Base-by-base conservation (phyloP, 805 yeast genomes). In the Candida pseudoglaebosa region DNA sequence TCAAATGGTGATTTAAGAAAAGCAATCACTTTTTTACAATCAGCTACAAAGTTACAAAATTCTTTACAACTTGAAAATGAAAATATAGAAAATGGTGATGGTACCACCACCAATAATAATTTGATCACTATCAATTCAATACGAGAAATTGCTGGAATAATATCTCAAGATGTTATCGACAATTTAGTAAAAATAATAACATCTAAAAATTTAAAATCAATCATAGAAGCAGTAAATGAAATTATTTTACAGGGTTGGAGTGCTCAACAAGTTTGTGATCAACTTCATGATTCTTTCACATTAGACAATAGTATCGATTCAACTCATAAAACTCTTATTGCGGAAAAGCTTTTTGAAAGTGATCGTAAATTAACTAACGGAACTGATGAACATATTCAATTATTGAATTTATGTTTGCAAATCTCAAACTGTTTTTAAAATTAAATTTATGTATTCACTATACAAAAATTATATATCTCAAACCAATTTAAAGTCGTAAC, bases 1-100 rank as follows among this genome's bases (percentile, higher is more conserved):
- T 77, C 95, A 14, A 75, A 73, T 39, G 99, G 99, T 41, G 99
- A 93, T 67, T 72, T 93, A 52, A 80, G 99, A 66, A 85, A 82
- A 50, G 95, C 96, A 6, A 90, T 93, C 47, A 93, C 97, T 2
- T 75, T 80, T 41, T 70, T 93, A 32, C 99, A 93, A 62, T 83
- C 93, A 26, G 84, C 95, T 8, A 75, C 88, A 24, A 81, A 77
- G 47, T 61, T 82, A 41, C 70, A 71, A 38, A 60, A 38, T 22
- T 48, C 52, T n/a, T 45, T 44, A 3, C 52, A 52, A 40, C 47
- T 44, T 16, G 71, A 59, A 1, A 71, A 67, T 20, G 56, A 64
- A 9, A 61, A 46, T 22, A 52, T 58, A 57, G 36, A 38, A 1
- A 57, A 46, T 29, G 49, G 36, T 34, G 56, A 41, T 5, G 59